A percentile compares a stretch with the other conserved stretches of the same genome.
These are phyloP conservation scores for Phylloporus scabripes DNA, from an alignment of 768 basidiomycete species.

Conservation along the genomic window DNA sequence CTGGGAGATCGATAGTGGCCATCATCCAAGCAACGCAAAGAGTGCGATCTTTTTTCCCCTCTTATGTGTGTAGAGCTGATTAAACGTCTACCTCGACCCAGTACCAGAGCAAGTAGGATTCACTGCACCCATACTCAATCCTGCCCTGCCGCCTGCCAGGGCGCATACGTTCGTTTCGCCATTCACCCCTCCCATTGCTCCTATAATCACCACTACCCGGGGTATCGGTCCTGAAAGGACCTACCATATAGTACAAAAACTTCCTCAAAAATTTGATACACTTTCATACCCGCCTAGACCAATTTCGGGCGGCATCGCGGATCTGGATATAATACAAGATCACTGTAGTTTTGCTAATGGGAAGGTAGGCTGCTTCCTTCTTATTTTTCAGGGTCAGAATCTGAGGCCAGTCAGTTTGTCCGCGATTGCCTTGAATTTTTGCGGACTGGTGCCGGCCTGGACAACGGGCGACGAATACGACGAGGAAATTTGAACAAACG, in stretches of 20 bases:
- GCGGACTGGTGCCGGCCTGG: constrained; percentile 77
- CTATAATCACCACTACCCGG: constrained; percentile 39
- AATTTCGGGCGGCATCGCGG: constrained; percentile 72
- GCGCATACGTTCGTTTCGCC: constrained; percentile 34
- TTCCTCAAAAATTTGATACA: constrained; percentile 44
- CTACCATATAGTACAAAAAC: constrained; percentile 52
- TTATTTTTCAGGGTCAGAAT: not conserved
- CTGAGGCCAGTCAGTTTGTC: constrained; percentile 58
- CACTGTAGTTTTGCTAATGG: constrained; percentile 71
- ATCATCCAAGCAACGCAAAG: constrained; percentile 70
- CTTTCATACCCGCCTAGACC: constrained; percentile 55
- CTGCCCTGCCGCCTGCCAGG: not conserved
- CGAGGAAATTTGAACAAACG: constrained; percentile 62
- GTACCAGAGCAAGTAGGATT: not conserved
- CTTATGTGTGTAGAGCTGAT: not conserved
- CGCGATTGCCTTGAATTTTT: constrained; percentile 91
- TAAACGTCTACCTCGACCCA: not conserved
- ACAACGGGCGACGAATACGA: constrained; percentile 67
- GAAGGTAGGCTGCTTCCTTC: constrained; percentile 43
- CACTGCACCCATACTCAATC: not conserved
- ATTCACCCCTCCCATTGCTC: constrained; percentile 36
- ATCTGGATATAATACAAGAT: constrained; percentile 82
- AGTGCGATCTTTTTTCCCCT: not conserved
- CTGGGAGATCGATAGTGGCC: constrained; percentile 89
- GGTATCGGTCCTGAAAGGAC: constrained; percentile 71